phyloP scores from a whole-genome alignment of 345 rosid genomes.

The Reutealis trisperma region DNA sequence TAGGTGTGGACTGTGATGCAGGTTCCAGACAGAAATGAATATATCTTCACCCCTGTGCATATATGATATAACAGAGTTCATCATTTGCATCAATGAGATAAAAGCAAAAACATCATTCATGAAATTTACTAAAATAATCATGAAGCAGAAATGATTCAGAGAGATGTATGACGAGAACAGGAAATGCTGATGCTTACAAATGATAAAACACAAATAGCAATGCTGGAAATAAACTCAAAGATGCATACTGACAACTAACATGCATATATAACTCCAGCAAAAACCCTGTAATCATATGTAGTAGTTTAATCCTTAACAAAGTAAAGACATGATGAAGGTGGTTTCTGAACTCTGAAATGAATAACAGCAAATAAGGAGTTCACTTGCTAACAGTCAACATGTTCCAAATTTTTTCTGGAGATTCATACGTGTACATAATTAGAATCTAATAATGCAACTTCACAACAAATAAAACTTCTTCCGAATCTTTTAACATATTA shows the following conservation, averaged over 20 bases:
- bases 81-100: background rate
- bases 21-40: conserved; percentile 91
- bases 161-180: background rate
- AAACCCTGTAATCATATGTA: background rate
- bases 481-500: too few species aligned
- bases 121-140: background rate
- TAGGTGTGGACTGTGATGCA: conserved; percentile 78
- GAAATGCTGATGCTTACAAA: background rate
- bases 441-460: too few species aligned
- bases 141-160: background rate
- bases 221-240: background rate
- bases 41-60: conserved; percentile 76
- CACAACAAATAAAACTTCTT: too few species aligned
- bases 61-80: conserved; percentile 1
- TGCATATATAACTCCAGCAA: background rate
- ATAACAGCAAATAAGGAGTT: background rate
- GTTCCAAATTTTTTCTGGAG: too few species aligned
- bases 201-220: too few species aligned
- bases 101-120: background rate
- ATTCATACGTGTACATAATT: too few species aligned
- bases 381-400: background rate
- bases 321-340: background rate
- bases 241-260: background rate
- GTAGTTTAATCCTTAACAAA: background rate
- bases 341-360: background rate